Percentiles rank a stretch among this genome's conserved stretches.
These are phyloP conservation scores for Plectosphaerella cucumerina DNA, from an alignment of 2,329 filamentous ascomycete genomes.

Conservation along the genomic window DNA sequence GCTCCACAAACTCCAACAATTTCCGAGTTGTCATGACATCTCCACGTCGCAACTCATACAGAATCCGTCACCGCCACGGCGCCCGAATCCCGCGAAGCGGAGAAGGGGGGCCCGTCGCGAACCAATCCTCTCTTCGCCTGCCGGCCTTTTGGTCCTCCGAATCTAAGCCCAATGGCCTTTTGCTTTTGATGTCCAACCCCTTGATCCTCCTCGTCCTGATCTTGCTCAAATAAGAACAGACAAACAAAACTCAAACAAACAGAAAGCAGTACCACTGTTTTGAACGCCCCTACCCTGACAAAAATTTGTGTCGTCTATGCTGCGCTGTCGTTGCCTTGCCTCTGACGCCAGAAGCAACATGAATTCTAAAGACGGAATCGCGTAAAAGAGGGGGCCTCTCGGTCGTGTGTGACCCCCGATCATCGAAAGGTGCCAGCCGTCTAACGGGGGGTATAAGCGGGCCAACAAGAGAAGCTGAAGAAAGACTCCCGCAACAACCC, in stretches of 20 bases:
- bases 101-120: neutral
- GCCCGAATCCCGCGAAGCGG: neutral
- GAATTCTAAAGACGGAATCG: neutral
- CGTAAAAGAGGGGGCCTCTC: neutral
- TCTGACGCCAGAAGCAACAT: constrained; percentile 7
- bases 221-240: neutral
- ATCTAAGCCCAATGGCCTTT: neutral
- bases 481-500: neutral
- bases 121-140: neutral
- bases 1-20: too few relatives aligned
- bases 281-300: neutral
- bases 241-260: constrained; percentile 1
- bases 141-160: neutral
- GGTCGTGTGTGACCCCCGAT: neutral
- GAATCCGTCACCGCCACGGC: neutral
- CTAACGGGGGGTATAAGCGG: constrained; percentile 15
- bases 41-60: too few relatives aligned
- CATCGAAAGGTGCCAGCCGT: constrained; percentile 8
- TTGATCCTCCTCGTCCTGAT: too few relatives aligned
- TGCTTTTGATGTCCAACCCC: neutral
- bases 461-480: neutral
- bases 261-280: neutral
- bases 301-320: constrained; percentile 1
- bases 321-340: neutral
- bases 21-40: too few relatives aligned